Base-by-base conservation (phyloP, 2,329 filamentous ascomycete species). In the Apiospora sp. region DNA sequence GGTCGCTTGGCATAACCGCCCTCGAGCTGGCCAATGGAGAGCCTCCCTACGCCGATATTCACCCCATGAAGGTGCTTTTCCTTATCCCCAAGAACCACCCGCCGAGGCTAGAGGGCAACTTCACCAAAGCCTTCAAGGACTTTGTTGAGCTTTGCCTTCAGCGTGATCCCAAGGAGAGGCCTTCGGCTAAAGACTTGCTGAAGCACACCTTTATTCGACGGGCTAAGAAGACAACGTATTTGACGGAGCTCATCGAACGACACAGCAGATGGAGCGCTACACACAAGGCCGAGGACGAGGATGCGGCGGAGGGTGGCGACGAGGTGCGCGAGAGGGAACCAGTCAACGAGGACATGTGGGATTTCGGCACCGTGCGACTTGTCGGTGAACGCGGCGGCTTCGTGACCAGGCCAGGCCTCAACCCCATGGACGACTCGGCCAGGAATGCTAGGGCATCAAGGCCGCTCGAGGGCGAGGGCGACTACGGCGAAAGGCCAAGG, bases 1-100 rank as follows among this genome's bases (percentile, higher is more conserved):
- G 96, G 96, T 98, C 96, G 1, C 86, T 98, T 24, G 96, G 96
- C 51, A 98, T 98, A 80, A 98, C 96, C 0, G 95, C 96, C 1
- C 89, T 98, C 58, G 96, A 98, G 82, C 84, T 98, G 75, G 96
- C 96, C 71, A 93, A 94, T 75, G 95, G 96, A 75, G 95, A 98
- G 80, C 96, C 96, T 34, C 96, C 96, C 0, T 98, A 98, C 80
- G 94, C 95, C 72, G 95, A 98, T 79, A 98, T 98, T 68, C 96
- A 98, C 82, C 96, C 96, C 43, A 98, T 98, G 96, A 98, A 98
- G 82, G 96, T 98, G 2, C 86, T 98, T 10, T 98, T 98, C 80
- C 87, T 98, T 68, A 98, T 98, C 71, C 96, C 96, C 0, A 98
- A 98, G 84, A 98, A 98, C 79, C 90, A 94, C 0, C 93, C 96